A percentile compares a stretch with the other conserved stretches of the same genome.
These are phyloP conservation scores for Brasilioporus rufonigricans DNA, from an alignment of 768 basidiomycete genomes.

Conservation along the genomic window DNA sequence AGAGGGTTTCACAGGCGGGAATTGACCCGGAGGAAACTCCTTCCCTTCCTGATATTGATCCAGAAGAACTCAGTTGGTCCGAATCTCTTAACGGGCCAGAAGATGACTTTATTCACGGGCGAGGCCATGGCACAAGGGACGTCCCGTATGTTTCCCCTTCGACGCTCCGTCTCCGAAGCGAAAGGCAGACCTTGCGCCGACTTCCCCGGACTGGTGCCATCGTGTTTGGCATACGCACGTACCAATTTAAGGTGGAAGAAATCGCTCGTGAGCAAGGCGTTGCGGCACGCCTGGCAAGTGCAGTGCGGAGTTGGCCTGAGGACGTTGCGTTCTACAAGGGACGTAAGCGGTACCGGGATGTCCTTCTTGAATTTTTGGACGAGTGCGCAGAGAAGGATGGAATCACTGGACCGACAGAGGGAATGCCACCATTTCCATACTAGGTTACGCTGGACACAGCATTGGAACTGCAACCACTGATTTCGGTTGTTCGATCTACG, in stretches of 20 bases:
- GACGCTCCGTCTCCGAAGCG: conserved; percentile 55
- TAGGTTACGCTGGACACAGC: not conserved
- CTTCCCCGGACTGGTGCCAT: conserved; percentile 64
- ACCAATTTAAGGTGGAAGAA: conserved; percentile 53
- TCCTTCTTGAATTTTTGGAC: conserved; percentile 27
- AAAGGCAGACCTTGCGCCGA: conserved; percentile 69
- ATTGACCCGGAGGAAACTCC: conserved; percentile 9
- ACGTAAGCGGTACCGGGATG: conserved; percentile 19
- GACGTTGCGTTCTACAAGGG: conserved; percentile 45
- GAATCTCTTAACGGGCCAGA: conserved; percentile 55
- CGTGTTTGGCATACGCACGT: conserved; percentile 71
- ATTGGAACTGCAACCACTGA: not conserved
- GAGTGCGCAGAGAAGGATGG: conserved; percentile 23
- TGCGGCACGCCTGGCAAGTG: conserved; percentile 61
- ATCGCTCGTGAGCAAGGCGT: conserved; percentile 57
- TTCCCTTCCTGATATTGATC: conserved; percentile 47
- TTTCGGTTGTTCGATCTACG: not conserved
- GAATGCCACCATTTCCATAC: conserved; percentile 18
- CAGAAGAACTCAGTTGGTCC: conserved; percentile 68
- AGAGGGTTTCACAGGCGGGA: not conserved
- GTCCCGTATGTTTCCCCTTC: conserved; percentile 32
- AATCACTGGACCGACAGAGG: conserved; percentile 10
- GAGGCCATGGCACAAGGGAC: conserved; percentile 15
- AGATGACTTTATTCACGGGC: conserved; percentile 36
- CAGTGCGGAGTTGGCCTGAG: conserved; percentile 66